A percentile compares a stretch with the other conserved stretches of the same genome.
These are phyloP conservation scores for Orbilia brochopaga DNA, from an alignment of 2,329 filamentous ascomycete species.

Conservation along the genomic window DNA sequence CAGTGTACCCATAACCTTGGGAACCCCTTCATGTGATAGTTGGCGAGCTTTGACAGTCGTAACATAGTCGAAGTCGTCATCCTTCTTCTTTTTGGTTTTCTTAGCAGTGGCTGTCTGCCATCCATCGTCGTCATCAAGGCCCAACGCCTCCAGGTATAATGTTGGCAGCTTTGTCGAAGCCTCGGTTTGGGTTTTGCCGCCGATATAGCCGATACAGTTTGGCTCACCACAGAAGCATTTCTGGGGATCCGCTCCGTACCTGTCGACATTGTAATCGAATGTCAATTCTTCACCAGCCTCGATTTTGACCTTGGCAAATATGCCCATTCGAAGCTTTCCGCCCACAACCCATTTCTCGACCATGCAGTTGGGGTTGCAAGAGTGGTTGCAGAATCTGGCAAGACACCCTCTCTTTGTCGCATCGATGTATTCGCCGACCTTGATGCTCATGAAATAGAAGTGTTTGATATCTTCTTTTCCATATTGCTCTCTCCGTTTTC, in stretches of 20 bases:
- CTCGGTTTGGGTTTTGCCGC: slow-evolving; percentile 96
- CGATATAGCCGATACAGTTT: slow-evolving; percentile 95
- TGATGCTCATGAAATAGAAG: slow-evolving; percentile 99
- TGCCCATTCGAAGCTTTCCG: slow-evolving; percentile 97
- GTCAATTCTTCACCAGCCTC: slow-evolving; percentile 90
- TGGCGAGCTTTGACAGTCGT: slow-evolving; percentile 81
- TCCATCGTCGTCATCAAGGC: slow-evolving; percentile 87
- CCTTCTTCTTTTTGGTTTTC: slow-evolving; percentile 92
- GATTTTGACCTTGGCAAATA: slow-evolving; percentile 87
- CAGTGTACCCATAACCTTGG: slow-evolving; percentile 92
- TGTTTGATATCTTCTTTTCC: slow-evolving; percentile 97
- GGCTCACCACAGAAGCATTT: slow-evolving; percentile 94
- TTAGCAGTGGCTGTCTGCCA: slow-evolving; percentile 91
- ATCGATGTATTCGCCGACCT: slow-evolving; percentile 94
- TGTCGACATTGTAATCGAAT: slow-evolving; percentile 99
- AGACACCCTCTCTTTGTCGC: slow-evolving; percentile 96
- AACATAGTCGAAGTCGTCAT: slow-evolving; percentile 88
- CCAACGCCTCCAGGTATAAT: slow-evolving; percentile 89
- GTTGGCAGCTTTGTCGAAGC: slow-evolving; percentile 83
- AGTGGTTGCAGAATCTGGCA: slow-evolving; percentile 97
- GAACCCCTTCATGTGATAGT: slow-evolving; percentile 79
- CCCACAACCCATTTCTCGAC: slow-evolving; percentile 99
- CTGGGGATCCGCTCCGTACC: slow-evolving; percentile 94
- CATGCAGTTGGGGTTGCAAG: slow-evolving; percentile 97
- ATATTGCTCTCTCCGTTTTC: slow-evolving; percentile 88